Evolutionary conservation across 2,329 filamentous ascomycete species (phyloP).

Genomic region (Trichoderma atrobrunneum): DNA sequence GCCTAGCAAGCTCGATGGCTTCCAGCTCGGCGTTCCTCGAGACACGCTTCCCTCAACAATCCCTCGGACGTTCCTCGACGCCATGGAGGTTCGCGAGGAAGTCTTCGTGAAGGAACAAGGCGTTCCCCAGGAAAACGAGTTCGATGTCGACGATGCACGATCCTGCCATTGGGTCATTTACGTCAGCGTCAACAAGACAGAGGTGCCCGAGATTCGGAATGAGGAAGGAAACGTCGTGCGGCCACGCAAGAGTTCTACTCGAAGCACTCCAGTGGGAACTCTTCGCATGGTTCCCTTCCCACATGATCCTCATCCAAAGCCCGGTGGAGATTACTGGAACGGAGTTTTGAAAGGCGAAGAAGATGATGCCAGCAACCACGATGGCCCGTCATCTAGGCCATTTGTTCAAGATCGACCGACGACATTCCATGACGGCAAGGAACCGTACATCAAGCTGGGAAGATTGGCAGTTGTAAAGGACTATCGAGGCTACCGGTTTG

Average conservation of each 20-base stretch:
- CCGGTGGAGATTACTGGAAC: slow-evolving; percentile 48
- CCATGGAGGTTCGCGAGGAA: slow-evolving; percentile 58
- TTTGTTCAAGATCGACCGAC: slow-evolving; percentile 44
- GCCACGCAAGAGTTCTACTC: slow-evolving; percentile 44
- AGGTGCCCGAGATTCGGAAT: slow-evolving; percentile 44
- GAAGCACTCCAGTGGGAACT: slow-evolving; percentile 61
- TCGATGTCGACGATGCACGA: slow-evolving; percentile 75
- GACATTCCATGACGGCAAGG: slow-evolving; percentile 56
- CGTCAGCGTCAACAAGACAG: slow-evolving; percentile 54
- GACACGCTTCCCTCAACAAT: slow-evolving; percentile 45
- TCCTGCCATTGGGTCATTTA: slow-evolving; percentile 90
- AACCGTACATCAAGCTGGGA: slow-evolving; percentile 81
- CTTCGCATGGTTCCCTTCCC: slow-evolving; percentile 81
- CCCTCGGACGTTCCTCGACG: slow-evolving; percentile 58
- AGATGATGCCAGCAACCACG: neutral
- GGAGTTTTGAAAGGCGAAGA: slow-evolving; percentile 37
- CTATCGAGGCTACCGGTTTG: slow-evolving; percentile 65
- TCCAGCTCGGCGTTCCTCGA: slow-evolving; percentile 40
- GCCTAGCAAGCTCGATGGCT: slow-evolving; percentile 50
- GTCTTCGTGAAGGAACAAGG: slow-evolving; percentile 62
- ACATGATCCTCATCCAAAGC: slow-evolving; percentile 61
- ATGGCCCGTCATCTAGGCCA: slow-evolving; percentile 19
- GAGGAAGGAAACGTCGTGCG: slow-evolving; percentile 40
- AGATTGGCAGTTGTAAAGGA: slow-evolving; percentile 67
- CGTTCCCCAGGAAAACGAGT: slow-evolving; percentile 64